Evolutionary conservation across 1,284 basidiomycete species (phyloP).

Genomic region (Moesziomyces globuligerus): DNA sequence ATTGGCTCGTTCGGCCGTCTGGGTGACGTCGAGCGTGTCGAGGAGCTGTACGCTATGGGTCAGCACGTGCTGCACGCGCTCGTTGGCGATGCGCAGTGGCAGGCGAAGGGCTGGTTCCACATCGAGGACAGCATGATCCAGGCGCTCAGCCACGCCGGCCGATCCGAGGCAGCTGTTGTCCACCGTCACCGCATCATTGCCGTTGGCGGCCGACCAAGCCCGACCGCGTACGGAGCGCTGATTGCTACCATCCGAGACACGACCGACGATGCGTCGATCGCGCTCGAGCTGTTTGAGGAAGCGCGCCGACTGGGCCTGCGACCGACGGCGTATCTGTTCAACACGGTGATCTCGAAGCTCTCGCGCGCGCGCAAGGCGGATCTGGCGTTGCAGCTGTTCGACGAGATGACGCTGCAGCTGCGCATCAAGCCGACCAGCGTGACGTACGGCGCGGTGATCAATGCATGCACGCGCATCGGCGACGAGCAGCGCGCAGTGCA

Average conservation of each 20-base stretch:
- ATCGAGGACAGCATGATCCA: constrained; percentile 63
- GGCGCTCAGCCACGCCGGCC: constrained; percentile 62
- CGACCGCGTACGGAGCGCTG: constrained; percentile 63
- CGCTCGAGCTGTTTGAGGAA: constrained; percentile 65
- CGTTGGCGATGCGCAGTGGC: constrained; percentile 60
- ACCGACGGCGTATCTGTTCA: constrained; percentile 64
- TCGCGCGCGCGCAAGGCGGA: constrained; percentile 65
- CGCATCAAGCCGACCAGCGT: constrained; percentile 80
- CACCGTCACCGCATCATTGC: constrained; percentile 61
- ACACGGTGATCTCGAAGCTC: constrained; percentile 66
- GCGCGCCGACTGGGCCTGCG: constrained; percentile 59
- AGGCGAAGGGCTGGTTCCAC: constrained; percentile 68
- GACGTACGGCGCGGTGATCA: constrained; percentile 93
- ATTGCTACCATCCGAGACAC: constrained; percentile 65
- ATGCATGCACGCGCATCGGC: constrained; percentile 83
- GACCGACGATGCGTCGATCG: constrained; percentile 65
- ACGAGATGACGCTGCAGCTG: constrained; percentile 54
- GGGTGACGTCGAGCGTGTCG: constrained; percentile 71
- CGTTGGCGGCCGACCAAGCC: constrained; percentile 53
- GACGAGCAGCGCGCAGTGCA: constrained; percentile 83
- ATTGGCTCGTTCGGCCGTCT: constrained; percentile 65
- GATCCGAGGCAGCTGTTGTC: constrained; percentile 47
- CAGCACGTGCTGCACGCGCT: constrained; percentile 50
- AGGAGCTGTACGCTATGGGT: constrained; percentile 72
- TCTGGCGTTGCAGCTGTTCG: constrained; percentile 63